Evolutionary conservation across 2,329 filamentous ascomycete genomes (phyloP), one percentile per base, ranked within the genome.

Genomic region (Erysiphe pulchra): DNA sequence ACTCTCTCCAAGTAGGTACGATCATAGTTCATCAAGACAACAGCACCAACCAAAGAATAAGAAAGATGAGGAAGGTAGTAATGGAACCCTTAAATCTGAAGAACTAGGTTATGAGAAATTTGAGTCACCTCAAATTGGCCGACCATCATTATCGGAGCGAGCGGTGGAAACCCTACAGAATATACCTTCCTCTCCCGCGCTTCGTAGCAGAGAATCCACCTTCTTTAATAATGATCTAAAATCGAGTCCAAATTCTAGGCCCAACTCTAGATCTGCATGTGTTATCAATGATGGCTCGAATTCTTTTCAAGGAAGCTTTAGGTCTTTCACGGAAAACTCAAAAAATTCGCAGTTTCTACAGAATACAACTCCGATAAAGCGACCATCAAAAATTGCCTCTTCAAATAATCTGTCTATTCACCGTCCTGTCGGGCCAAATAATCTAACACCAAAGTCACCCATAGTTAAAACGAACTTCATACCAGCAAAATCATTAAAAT

Each of bases 111-210:
- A 6, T 18, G 37, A 16, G 17, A 39, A 17, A 17, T 17, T 12
- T 39, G 37, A 16, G 8, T 31, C 46, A 24, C 38, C 48, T 33
- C 42, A 45, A 44, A 51, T 49, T 44, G 46, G 53, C 41, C 50
- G 55, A 14, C 66, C 71, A 45, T 86, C 82, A 0, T 65, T 94
- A 4, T 75, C 80, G 0, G 86, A 94, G 54, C 69, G 87, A 47
- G 92, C 86, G 0, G 77, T 92, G 38, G 83, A 92, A 58, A 92
- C 83, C 0, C 64, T 94, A 6, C 71, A 84, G 2, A 72, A 75
- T 42, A 65, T 93, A 30, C 81, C 85, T 0, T 75, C 81, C 0
- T 90, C 85, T 0, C 85, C 86, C 4, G 73, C 72, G 0, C 60
- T 80, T 41, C 72, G 68, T 45, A 73, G 73, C 48, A 73, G 75